These are phyloP conservation scores for Diaporthe helianthi DNA, from an alignment of 2,329 filamentous ascomycete species.

Conservation along the genomic window DNA sequence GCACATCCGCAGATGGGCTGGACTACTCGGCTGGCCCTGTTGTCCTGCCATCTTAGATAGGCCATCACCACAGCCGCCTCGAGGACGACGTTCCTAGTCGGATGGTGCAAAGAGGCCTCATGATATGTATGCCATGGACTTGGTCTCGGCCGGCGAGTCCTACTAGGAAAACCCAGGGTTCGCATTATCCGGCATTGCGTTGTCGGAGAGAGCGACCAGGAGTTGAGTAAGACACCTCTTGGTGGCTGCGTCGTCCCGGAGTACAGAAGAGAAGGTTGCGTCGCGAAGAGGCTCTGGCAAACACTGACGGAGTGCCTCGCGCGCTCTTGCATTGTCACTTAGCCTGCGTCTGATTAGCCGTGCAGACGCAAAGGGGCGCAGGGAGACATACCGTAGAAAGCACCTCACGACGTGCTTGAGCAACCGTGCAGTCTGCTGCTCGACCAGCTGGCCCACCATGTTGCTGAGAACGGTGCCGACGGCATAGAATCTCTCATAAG, in stretches of 20 bases:
- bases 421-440: conserved; percentile 93
- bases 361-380: background rate
- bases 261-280: conserved; percentile 94
- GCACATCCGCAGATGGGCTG: background rate
- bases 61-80: background rate
- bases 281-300: conserved; percentile 98
- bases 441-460: conserved; percentile 97
- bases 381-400: conserved; percentile 79
- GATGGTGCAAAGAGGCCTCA: conserved; percentile 11
- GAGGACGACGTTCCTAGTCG: background rate
- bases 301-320: conserved; percentile 93
- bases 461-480: conserved; percentile 97
- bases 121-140: conserved; percentile 5
- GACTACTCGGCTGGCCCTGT: background rate
- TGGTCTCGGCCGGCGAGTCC: conserved; percentile 18
- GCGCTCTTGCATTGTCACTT: conserved; percentile 93
- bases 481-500: conserved; percentile 97
- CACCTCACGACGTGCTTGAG: conserved; percentile 98
- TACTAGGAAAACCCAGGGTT: conserved; percentile 37
- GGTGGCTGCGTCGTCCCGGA: conserved; percentile 95
- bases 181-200: conserved; percentile 60
- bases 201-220: conserved; percentile 94
- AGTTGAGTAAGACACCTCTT: conserved; percentile 98
- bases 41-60: background rate
- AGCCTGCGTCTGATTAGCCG: conserved; percentile 60